Base-by-base conservation (phyloP, 345 rosid genomes). In the Syzygium aromaticum region DNA sequence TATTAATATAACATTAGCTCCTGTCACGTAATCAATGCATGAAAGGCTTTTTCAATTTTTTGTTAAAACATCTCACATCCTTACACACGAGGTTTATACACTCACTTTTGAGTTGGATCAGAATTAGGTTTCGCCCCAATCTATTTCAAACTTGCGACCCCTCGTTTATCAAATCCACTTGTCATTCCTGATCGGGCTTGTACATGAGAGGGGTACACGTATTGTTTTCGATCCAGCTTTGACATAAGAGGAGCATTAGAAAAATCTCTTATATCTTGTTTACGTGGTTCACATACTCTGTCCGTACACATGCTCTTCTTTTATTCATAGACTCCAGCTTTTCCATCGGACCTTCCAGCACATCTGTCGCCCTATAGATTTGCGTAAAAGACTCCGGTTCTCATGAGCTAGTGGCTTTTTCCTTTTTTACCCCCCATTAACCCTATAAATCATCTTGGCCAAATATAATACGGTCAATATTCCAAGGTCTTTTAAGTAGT, bases 401-500 rank as follows among this genome's bases (percentile, higher is more conserved):
- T 77, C 51, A 43, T n/a, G 51, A 49, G 77, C 80, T 6, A 33
- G 80, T 33, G 30, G 52, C 7, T 40, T 51, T 57, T 64, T 38
- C 5, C 53, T 54, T 61, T 49, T 19, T 7, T n/a, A 40, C 46
- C 27, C 73, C 43, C 14, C 53, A 22, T 85, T 86, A 51, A 53
- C 59, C 25, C 64, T 16, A 52, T 46, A 61, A 59, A 30, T n/a
- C 51, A 13, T 21, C 23, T 63, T 57, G 73, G 64, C 77, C 46
- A 21, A 87, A 87, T 67, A 46, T 22, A 30, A 22, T 33, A 22
- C 8, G 78, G 77, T 59, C 77, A 57, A 86, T 53, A 28, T 52
- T 43, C 85, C 30, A 23, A 23, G 73, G 64, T 88, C 43, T 54
- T 49, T 86, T 15, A 51, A 61, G 30, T 86, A 87, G 64, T 84